Percentiles rank a stretch among this genome's conserved stretches.
phyloP scores from a whole-genome alignment of 257 asterid genomes.

The Solanum bulbocastanum region DNA sequence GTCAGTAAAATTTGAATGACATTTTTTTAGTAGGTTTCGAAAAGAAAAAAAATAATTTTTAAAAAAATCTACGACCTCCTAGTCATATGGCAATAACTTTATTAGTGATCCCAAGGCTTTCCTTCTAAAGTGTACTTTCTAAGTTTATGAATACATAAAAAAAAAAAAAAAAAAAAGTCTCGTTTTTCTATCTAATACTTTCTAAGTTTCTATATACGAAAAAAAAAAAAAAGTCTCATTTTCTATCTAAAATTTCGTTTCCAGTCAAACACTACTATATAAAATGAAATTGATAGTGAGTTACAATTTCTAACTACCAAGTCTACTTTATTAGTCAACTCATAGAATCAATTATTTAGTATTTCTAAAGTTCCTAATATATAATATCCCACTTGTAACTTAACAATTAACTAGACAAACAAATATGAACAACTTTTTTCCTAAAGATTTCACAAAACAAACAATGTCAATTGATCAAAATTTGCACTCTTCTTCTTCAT shows the following conservation, averaged over 20 bases:
- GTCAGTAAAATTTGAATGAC: not conserved
- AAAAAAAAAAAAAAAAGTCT: too few species aligned
- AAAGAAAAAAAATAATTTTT: not conserved
- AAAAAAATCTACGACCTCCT: not conserved
- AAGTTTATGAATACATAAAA: too few species aligned
- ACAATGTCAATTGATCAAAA: not conserved
- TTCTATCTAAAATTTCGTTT: accelerated
- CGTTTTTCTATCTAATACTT: not conserved
- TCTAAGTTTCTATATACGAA: too few species aligned
- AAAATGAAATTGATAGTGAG: not conserved
- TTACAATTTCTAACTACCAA: conserved; percentile 7
- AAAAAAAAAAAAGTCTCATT: too few species aligned
- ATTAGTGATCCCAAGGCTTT: not conserved
- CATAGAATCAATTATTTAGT: not conserved
- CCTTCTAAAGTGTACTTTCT: not conserved
- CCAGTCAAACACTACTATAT: not conserved
- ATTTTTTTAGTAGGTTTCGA: accelerated
- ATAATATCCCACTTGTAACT: not conserved
- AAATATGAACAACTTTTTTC: conserved; percentile 35
- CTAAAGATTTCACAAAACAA: conserved; percentile 19
- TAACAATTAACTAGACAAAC: conserved; percentile 22
- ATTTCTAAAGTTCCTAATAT: not conserved
- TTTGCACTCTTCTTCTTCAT: not conserved
- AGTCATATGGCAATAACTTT: not conserved
- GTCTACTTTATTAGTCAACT: conserved; percentile 7